Base-by-base conservation (phyloP, 768 basidiomycete genomes). In the Cubamyces lactineus region DNA sequence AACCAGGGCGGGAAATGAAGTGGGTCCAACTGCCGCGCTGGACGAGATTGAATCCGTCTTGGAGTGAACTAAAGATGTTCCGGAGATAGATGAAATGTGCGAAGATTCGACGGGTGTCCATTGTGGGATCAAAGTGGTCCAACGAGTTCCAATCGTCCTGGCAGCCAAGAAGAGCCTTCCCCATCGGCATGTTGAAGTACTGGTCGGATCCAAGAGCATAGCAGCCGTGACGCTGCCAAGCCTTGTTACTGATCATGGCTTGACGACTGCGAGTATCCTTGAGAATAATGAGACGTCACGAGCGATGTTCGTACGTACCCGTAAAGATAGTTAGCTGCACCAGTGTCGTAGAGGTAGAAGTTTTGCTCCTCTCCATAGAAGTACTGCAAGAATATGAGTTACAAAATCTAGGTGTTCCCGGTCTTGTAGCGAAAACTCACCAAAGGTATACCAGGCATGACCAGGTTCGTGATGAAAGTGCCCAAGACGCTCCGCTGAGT, bases 351-450 rank as follows among this genome's bases (percentile, higher is more conserved):
- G 2, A 92, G 67, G 70, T 96, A 97, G 72, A 97, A 86, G 60
- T 86, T 86, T 70, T 97, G 95, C 71, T 97, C 95, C 72, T 97
- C 95, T 30, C 95, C 95, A 70, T 95, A 97, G 75, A 81, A 97
- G 52, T 85, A 77, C 86, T 92, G 17, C 12, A 21, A 19, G 57
- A 60, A 48, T 38, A 60, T 63, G 39, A 75, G 21, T 13, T 48
- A 49, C 4, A 40, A 43, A 16, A 8, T 15, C 1, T 34, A 48
- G 47, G 17, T 19, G 2, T 2, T 3, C 15, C 5, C 0, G 13
- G 7, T 9, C 6, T 5, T 34, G 45, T 43, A 8, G 13, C 19
- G 21, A 7, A 42, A 2, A 73, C 83, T 40, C 63, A 92, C 87
- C 74, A 96, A 73, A 7, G 92, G 82, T 50, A 96, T 85, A 66